Conservation (phyloP, 441 rosid species). For the Corymbia citriodora region DNA sequence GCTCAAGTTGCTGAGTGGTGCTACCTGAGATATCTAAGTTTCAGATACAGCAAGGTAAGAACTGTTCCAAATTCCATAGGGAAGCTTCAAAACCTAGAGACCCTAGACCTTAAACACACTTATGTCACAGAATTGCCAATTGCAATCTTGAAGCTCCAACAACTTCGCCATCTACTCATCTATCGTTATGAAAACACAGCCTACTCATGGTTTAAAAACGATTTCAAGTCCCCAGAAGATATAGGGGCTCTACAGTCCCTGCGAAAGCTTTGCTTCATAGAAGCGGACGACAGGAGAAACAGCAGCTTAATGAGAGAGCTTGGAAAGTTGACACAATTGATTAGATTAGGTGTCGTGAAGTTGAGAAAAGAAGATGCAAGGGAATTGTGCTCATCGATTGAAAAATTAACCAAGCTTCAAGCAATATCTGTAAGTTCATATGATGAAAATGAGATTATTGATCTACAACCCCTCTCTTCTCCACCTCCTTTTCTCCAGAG, state of each 20-base stretch:
- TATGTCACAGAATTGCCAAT: not conserved
- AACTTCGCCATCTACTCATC: not conserved
- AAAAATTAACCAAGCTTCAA: not conserved
- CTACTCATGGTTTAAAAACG: not conserved
- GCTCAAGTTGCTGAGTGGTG: not conserved
- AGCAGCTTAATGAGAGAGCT: not conserved
- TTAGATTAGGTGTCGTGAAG: not conserved
- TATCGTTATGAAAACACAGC: accelerated
- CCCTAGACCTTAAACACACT: not conserved
- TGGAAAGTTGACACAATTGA: not conserved
- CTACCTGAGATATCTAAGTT: not conserved
- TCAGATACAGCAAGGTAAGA: not conserved
- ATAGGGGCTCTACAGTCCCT: not conserved
- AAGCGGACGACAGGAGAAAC: not conserved
- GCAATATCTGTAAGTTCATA: not conserved
- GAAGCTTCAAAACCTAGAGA: not conserved
- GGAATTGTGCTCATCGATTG: not conserved
- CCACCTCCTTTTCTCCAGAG: not conserved
- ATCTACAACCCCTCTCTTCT: not conserved
- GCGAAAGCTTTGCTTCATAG: not conserved
- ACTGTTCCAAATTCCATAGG: not conserved
- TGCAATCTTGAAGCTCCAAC: not conserved
- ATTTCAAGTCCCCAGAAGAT: not conserved
- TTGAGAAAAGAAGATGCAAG: not conserved
- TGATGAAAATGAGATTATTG: not conserved